These are phyloP conservation scores for Begonia peltatifolia DNA, from an alignment of 306 rosid species.

Conservation along the genomic window DNA sequence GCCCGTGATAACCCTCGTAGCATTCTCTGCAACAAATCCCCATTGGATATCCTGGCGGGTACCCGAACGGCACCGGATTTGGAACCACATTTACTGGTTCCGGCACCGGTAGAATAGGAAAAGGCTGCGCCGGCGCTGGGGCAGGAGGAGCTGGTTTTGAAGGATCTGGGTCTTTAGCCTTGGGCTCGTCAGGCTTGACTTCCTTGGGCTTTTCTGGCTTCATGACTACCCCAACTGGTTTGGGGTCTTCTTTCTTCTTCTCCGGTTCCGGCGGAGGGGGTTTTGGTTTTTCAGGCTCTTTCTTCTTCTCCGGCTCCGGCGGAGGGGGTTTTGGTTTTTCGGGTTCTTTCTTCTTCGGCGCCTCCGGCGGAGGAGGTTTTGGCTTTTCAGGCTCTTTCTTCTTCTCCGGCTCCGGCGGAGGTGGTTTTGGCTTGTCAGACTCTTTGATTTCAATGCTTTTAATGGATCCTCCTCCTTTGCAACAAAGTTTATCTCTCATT, in stretches of 20 bases:
- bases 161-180: constrained; percentile 9
- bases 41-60: constrained; percentile 21
- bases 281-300: neutral
- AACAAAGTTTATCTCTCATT: constrained; percentile 40
- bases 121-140: neutral
- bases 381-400: constrained; percentile 3
- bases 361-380: constrained; percentile 5
- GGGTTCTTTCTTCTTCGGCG: constrained; percentile 3
- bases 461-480: constrained; percentile 41
- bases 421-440: constrained; percentile 21
- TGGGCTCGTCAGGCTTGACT: neutral
- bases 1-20: constrained; percentile 24
- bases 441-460: constrained; percentile 53
- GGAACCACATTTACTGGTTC: constrained; percentile 4
- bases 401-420: neutral
- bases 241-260: neutral
- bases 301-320: neutral
- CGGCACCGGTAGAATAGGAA: neutral
- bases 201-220: neutral
- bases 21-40: constrained; percentile 13
- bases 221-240: neutral
- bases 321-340: constrained; percentile 10
- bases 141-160: neutral
- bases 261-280: neutral
- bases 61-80: neutral